Evolutionary conservation across 2,329 filamentous ascomycete species (phyloP), one percentile per base, ranked within the genome.

Genomic region (Tetracladium maxilliforme): DNA sequence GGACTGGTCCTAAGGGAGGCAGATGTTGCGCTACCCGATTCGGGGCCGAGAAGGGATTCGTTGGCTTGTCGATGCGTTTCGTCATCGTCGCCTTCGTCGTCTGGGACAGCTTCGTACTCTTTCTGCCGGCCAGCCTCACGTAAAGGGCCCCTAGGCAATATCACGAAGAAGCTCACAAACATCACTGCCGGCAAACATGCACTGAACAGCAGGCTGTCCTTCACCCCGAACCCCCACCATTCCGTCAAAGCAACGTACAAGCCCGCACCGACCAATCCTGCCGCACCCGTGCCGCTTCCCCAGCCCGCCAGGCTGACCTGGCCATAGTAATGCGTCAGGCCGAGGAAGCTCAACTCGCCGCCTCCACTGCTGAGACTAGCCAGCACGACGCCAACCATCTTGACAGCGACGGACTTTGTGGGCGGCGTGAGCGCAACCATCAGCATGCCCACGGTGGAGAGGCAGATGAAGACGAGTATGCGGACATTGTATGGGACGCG

Each of bases 241-340:
- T 80, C 86, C 2, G 87, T 95, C 30, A 90, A 64, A 23, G 87
- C 44, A 6, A 92, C 81, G 51, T 95, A 98, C 10, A 87, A 61
- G 0, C 84, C 84, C 1, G 87, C 83, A 5, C 90, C 90, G 1
- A 87, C 61, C 29, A 98, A 49, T 0, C 87, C 87, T 1, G 87
- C 87, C 0, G 79, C 87, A 2, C 87, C 87, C 0, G 87, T 94
- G 0, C 87, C 87, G 34, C 79, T 87, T 0, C 83, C 80, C 90
- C 90, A 98, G 18, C 82, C 76, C 0, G 86, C 86, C 11, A 95
- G 62, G 38, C 82, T 83, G 49, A 81, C 76, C 7, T 71, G 74
- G 0, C 87, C 90, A 42, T 95, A 95, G 54, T 79, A 94, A 47
- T 95, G 87, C 10, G 87, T 92, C 41, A 98, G 53, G 2, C 83